Evolutionary conservation across 139 green algal genomes (phyloP).

Genomic region (Diplosphaera chodatii): DNA sequence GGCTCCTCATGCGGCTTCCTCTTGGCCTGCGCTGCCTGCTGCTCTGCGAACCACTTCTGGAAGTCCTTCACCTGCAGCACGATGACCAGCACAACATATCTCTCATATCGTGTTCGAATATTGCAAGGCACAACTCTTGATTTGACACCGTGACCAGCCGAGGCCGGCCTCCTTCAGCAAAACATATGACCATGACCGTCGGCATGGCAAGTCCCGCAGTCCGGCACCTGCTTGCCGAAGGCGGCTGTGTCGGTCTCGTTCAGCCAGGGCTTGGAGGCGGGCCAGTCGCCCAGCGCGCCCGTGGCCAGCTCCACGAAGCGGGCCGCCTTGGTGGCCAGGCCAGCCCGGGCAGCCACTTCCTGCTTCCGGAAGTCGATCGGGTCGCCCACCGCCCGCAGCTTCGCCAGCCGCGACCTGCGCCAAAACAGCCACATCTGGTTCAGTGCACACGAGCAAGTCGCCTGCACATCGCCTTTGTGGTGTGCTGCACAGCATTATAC

Average conservation of each 20-base stretch:
- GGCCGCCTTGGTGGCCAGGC: conserved; percentile 31
- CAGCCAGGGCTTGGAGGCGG: conserved; percentile 78
- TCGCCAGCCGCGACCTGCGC: conserved; percentile 29
- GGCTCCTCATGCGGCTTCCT: conserved; percentile 57
- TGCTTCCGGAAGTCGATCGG: conserved; percentile 32
- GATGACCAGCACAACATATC: too few species aligned
- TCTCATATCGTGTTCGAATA: too few species aligned
- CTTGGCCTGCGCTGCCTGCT: conserved; percentile 52
- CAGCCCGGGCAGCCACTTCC: conserved; percentile 39
- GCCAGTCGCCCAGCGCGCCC: conserved; percentile 49
- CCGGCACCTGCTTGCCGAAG: conserved; percentile 46
- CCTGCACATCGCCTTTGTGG: too few species aligned
- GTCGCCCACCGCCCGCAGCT: conserved; percentile 47
- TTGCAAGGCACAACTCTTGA: too few species aligned
- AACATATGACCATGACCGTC: too few species aligned
- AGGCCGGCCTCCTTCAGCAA: too few species aligned
- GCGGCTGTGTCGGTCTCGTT: conserved; percentile 49
- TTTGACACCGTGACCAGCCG: too few species aligned
- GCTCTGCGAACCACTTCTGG: conserved; percentile 50
- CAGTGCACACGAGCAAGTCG: too few species aligned
- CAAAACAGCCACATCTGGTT: too few species aligned
- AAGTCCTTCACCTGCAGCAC: conserved; percentile 48
- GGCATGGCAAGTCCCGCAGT: too few species aligned
- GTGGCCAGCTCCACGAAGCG: conserved; percentile 43
- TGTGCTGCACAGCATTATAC: too few species aligned